Percentiles rank a stretch among this genome's conserved stretches.
Conservation (phyloP, 306 rosid species). For the Vigna angularis region DNA sequence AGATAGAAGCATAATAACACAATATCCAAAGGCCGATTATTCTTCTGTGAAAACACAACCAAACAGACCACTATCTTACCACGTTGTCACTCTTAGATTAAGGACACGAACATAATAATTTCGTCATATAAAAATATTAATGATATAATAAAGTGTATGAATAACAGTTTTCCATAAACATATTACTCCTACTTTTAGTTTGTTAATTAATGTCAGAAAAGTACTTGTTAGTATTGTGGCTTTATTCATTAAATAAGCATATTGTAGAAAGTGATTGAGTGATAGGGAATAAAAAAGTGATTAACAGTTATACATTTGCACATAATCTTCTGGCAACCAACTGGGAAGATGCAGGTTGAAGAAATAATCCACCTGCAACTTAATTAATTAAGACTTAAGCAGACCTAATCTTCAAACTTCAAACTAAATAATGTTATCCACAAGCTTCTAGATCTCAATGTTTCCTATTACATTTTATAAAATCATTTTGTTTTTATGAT, state of each 20-base stretch:
- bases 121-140: too few species aligned
- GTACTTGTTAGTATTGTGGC: not conserved
- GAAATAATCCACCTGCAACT: constrained; percentile 41
- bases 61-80: not conserved
- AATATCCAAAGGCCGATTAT: not conserved
- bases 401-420: not conserved
- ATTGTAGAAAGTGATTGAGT: not conserved
- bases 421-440: constrained; percentile 24
- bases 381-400: constrained; percentile 38
- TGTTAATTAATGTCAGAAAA: not conserved
- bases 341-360: not conserved
- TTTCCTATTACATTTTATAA: not conserved
- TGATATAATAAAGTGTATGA: not conserved
- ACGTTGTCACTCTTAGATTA: not conserved
- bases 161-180: not conserved
- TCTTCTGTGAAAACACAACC: not conserved
- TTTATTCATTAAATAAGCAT: not conserved
- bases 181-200: not conserved
- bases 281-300: not conserved
- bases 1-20: not conserved
- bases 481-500: not conserved
- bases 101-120: too few species aligned
- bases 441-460: constrained; percentile 30
- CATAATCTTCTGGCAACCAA: constrained; percentile 37
- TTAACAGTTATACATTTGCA: constrained; percentile 34